Evolutionary conservation across 2,329 filamentous ascomycete species (phyloP).

Genomic region (Verticillium dahliae): DNA sequence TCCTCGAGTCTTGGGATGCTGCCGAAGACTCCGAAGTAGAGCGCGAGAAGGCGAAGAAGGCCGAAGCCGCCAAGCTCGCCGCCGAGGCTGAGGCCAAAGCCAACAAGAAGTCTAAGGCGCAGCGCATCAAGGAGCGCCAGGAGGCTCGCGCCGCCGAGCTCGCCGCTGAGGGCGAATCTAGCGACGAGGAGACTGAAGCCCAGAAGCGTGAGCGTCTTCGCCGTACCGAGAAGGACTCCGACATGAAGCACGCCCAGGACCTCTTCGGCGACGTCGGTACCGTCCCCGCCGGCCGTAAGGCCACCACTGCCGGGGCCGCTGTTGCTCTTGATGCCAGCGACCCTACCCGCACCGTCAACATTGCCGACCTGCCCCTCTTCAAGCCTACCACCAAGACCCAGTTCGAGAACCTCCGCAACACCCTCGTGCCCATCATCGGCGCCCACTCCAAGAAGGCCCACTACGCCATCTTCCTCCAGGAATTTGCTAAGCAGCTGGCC

Average conservation of each 20-base stretch:
- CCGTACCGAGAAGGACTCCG: constrained; percentile 76
- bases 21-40: constrained; percentile 96
- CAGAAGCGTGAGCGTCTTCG: constrained; percentile 68
- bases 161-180: constrained; percentile 48
- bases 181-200: constrained; percentile 68
- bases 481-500: constrained; percentile 80
- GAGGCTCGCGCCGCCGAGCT: constrained; percentile 49
- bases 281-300: constrained; percentile 58
- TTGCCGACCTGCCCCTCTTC: constrained; percentile 76
- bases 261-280: constrained; percentile 71
- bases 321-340: constrained; percentile 68
- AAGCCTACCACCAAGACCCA: constrained; percentile 82
- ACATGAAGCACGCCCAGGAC: constrained; percentile 84
- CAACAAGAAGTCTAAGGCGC: constrained; percentile 81
- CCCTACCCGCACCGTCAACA: constrained; percentile 73
- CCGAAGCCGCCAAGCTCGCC: constrained; percentile 78
- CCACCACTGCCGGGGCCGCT: constrained; percentile 55
- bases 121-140: constrained; percentile 78
- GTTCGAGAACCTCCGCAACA: constrained; percentile 73
- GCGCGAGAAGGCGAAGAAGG: constrained; percentile 89
- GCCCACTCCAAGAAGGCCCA: constrained; percentile 80
- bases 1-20: constrained; percentile 94
- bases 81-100: constrained; percentile 82
- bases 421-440: constrained; percentile 70
- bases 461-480: constrained; percentile 83